Percentiles rank a stretch among this genome's conserved stretches.
These are phyloP conservation scores for Phytophthora citricola DNA, from an alignment of 352 stramenopile genomes.

Conservation along the genomic window DNA sequence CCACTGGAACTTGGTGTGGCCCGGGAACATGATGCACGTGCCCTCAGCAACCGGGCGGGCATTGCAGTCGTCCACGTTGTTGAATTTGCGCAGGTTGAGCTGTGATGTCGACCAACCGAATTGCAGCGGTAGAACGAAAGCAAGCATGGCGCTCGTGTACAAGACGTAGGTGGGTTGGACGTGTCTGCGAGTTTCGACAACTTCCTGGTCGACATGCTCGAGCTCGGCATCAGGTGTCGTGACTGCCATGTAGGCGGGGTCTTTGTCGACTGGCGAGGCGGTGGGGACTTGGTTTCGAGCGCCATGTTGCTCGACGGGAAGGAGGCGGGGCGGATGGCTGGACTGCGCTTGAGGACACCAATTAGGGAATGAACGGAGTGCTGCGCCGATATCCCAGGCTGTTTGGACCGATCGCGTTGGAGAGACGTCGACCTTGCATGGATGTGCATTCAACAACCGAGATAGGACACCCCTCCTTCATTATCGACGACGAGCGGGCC, in stretches of 20 bases:
- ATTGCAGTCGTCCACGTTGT: constrained; percentile 44
- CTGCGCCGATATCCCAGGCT: neutral
- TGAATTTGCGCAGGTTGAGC: constrained; percentile 53
- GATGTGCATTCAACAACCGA: constrained; percentile 23
- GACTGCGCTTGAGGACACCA: constrained; percentile 11
- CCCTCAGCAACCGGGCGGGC: constrained; percentile 31
- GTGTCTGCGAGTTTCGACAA: neutral
- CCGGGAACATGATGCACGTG: constrained; percentile 56
- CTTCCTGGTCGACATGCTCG: constrained; percentile 5
- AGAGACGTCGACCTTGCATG: neutral
- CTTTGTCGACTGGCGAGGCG: constrained; percentile 7
- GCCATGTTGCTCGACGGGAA: constrained; percentile 3
- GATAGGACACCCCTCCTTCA: constrained; percentile 10
- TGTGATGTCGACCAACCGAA: constrained; percentile 56
- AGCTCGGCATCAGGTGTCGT: constrained; percentile 16
- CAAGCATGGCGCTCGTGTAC: constrained; percentile 43
- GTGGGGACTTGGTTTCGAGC: neutral
- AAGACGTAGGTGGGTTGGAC: constrained; percentile 43
- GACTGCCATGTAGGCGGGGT: constrained; percentile 18
- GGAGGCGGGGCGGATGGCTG: neutral
- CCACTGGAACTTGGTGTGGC: constrained; percentile 54
- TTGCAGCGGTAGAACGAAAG: constrained; percentile 45
- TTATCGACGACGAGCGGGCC: neutral
- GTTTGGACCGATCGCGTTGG: constrained; percentile 11
- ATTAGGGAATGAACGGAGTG: constrained; percentile 16